A percentile compares a stretch with the other conserved stretches of the same genome.
Conservation (phyloP, 768 basidiomycete genomes). For the Postia placenta region DNA sequence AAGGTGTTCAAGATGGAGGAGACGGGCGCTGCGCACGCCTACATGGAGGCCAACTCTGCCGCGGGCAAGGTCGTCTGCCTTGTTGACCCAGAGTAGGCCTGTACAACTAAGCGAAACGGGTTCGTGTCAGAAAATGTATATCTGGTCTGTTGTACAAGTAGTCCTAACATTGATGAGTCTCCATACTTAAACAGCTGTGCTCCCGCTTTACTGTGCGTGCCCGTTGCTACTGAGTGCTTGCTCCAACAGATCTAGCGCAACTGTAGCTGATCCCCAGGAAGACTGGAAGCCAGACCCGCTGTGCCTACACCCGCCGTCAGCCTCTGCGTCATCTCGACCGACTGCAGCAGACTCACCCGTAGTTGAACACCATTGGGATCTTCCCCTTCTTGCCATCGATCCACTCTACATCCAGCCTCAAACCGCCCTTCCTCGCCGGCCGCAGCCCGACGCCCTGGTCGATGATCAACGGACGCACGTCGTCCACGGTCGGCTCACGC, state of each 20-base stretch:
- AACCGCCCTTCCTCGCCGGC: constrained; percentile 60
- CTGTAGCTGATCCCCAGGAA: constrained; percentile 59
- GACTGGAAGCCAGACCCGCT: constrained; percentile 58
- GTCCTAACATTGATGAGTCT: no score
- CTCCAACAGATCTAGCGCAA: constrained; percentile 44
- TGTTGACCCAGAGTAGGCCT: background rate
- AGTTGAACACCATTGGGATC: constrained; percentile 55
- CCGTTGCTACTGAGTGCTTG: constrained; percentile 31
- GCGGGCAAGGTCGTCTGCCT: constrained; percentile 3
- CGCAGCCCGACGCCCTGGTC: constrained; percentile 53
- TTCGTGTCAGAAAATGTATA: no score
- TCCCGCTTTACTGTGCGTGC: no score
- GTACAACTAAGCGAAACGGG: no score
- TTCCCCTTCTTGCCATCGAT: constrained; percentile 24
- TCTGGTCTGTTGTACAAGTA: no score
- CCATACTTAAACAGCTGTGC: no score
- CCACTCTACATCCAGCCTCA: constrained; percentile 49
- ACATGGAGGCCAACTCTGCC: constrained; percentile 2
- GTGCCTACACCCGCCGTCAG: no score
- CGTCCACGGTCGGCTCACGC: constrained; percentile 28
- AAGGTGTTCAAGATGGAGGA: constrained; percentile 6
- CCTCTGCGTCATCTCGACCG: background rate
- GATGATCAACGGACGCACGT: constrained; percentile 31
- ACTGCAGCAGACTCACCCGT: constrained; percentile 40
- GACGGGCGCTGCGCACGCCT: constrained; percentile 1